Evolutionary conservation across 1,284 basidiomycete species (phyloP), one percentile per base, ranked within the genome.

Genomic region (Leccinum fuscescens): DNA sequence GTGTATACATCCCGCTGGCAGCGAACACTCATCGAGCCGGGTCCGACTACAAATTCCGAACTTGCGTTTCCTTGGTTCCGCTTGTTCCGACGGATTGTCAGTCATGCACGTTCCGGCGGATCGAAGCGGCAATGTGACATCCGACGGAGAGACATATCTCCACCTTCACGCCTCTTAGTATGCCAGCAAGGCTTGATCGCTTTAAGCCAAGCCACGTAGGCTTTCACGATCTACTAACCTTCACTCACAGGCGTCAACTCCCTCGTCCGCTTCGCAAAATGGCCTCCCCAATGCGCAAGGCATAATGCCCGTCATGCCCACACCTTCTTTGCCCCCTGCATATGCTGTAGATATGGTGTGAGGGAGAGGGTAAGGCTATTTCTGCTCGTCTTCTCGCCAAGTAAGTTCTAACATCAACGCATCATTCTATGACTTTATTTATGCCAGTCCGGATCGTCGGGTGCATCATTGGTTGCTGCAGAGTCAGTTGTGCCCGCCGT

Each of bases 361-460:
- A 76, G 79, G 52, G 80, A 85, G 67, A 82, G 79, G 17, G 86
- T 84, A 60, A 88, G 85, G 85, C 68, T 86, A 24, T 81, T 82
- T 62, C 76, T 88, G n/a, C 74, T 82, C 48, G 68, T 85, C 14
- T 85, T 86, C 63, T 77, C 82, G 14, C 59, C 78, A 42, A 72
- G 83, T 84, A 61, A 66, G 80, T 70, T 57, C 5, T 31, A 20
- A 17, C 11, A 22, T 46, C 11, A 6, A 22, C 3, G 12, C 22
- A 46, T 50, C 50, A 58, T 58, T 59, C 15, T 52, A 35, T 50
- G 49, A 57, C 59, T 59, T 54, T 15, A 44, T 60, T 57, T 57
- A 56, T 39, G 37, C 56, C 61, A 89, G 87, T 79, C 46, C 81
- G 87, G 42, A 77, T 87, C 52, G 72, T 84, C 3, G 82, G 81